Conservation (phyloP, 148 eudicot species). For the Rhododendron simsii region DNA sequence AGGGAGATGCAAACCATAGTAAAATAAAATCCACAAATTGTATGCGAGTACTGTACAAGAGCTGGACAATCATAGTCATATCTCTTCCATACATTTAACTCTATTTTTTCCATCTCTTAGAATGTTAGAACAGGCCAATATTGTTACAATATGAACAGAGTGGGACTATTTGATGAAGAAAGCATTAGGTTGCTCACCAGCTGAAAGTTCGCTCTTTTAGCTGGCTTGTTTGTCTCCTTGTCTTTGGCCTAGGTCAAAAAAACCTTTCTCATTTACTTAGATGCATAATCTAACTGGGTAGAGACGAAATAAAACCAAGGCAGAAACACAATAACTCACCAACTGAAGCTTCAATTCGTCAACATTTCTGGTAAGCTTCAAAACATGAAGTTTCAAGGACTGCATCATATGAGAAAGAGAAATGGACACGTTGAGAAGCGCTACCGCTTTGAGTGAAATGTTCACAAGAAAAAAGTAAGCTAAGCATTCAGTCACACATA, state of each 20-base stretch:
- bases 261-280: constrained; percentile 6
- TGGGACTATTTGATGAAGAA: constrained; percentile 3
- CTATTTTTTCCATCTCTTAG: not conserved
- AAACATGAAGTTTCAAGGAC: constrained; percentile 89
- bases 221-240: constrained; percentile 31
- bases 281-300: not conserved
- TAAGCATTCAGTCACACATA: not conserved
- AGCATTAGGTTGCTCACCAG: constrained; percentile 31
- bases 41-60: not conserved
- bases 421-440: not conserved
- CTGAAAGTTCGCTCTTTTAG: constrained; percentile 27
- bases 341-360: constrained; percentile 56
- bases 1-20: not conserved
- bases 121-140: not conserved
- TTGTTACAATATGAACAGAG: not conserved
- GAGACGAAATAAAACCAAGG: constrained; percentile 5
- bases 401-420: constrained; percentile 39
- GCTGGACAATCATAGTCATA: constrained; percentile 3
- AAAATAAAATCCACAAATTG: not conserved
- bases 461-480: not conserved
- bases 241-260: constrained; percentile 53
- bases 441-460: not conserved
- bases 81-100: constrained; percentile 1
- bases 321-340: constrained; percentile 47
- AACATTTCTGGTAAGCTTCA: constrained; percentile 66